A percentile compares a stretch with the other conserved stretches of the same genome.
Conservation (phyloP, 164 flowering plant species). For the Macadamia integrifolia region DNA sequence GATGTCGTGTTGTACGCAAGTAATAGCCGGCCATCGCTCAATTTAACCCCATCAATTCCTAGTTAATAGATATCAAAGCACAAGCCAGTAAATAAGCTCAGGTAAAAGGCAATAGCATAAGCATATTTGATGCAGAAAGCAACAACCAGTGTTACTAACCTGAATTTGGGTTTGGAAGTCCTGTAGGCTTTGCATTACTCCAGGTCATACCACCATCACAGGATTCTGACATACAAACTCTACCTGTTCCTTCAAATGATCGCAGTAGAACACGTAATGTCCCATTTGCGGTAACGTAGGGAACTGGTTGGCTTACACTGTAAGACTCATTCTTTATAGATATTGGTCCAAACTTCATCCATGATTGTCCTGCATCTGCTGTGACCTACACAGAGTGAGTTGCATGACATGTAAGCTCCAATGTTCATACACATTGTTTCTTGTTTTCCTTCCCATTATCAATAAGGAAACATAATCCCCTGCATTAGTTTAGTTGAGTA, state of each 20-base stretch:
- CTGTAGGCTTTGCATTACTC: conserved; percentile 60
- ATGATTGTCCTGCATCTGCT: conserved; percentile 59
- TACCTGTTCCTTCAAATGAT: conserved; percentile 55
- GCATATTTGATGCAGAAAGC: background rate
- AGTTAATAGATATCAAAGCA: background rate
- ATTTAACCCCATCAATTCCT: conserved; percentile 93
- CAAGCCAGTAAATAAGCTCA: background rate
- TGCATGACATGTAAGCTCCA: conserved; percentile 8
- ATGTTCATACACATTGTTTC: background rate
- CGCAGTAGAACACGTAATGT: conserved; percentile 63
- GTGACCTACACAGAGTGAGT: conserved; percentile 44
- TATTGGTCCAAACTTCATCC: conserved; percentile 87
- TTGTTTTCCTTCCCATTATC: background rate
- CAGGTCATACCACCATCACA: conserved; percentile 75
- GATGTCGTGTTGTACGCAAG: conserved; percentile 82
- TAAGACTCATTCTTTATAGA: conserved; percentile 43
- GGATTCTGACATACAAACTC: conserved; percentile 87
- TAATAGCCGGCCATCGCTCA: conserved; percentile 62
- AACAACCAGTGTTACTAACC: conserved; percentile 30
- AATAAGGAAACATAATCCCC: background rate
- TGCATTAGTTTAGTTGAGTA: conserved; percentile 11
- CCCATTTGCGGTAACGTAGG: conserved; percentile 64
- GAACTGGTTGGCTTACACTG: conserved; percentile 92
- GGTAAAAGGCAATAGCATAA: background rate
- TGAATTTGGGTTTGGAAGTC: conserved; percentile 91